Conservation (phyloP, 352 stramenopile genomes). For the Phytophthora capsici region DNA sequence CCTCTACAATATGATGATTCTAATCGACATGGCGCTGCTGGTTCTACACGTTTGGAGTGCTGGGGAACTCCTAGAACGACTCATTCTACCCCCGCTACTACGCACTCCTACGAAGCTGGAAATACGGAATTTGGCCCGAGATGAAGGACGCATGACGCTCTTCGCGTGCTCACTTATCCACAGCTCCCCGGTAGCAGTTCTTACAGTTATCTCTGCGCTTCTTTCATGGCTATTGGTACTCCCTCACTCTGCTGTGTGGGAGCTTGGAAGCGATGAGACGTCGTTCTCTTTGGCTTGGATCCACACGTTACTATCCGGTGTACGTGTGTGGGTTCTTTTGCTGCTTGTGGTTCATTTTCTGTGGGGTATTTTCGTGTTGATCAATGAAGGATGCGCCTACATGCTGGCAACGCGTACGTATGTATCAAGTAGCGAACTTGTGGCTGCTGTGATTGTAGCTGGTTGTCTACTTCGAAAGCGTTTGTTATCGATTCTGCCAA, state of each 20-base stretch:
- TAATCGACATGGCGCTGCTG: constrained; percentile 38
- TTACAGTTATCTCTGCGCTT: constrained; percentile 36
- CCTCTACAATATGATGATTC: constrained; percentile 57
- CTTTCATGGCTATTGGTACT: constrained; percentile 69
- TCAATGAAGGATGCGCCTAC: constrained; percentile 46
- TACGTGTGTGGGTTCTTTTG: constrained; percentile 44
- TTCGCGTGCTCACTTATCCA: constrained; percentile 53
- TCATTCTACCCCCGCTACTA: constrained; percentile 28
- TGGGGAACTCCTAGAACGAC: constrained; percentile 30
- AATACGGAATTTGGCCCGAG: constrained; percentile 22
- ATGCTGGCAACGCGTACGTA: constrained; percentile 40
- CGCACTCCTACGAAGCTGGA: constrained; percentile 26
- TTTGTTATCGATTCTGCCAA: constrained; percentile 32
- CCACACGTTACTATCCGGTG: constrained; percentile 48
- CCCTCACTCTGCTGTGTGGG: constrained; percentile 57
- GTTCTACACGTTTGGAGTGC: constrained; percentile 39
- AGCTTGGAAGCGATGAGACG: constrained; percentile 31
- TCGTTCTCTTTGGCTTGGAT: constrained; percentile 39
- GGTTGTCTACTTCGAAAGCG: constrained; percentile 21
- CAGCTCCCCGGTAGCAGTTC: constrained; percentile 41
- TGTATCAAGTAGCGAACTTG: constrained; percentile 44
- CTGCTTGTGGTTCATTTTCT: constrained; percentile 37
- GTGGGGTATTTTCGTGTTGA: constrained; percentile 38
- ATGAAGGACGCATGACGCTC: constrained; percentile 32
- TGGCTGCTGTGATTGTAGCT: constrained; percentile 23